Base-by-base conservation (phyloP, 192 early-diverging fungal species). In the Chytriomyces confervae region DNA sequence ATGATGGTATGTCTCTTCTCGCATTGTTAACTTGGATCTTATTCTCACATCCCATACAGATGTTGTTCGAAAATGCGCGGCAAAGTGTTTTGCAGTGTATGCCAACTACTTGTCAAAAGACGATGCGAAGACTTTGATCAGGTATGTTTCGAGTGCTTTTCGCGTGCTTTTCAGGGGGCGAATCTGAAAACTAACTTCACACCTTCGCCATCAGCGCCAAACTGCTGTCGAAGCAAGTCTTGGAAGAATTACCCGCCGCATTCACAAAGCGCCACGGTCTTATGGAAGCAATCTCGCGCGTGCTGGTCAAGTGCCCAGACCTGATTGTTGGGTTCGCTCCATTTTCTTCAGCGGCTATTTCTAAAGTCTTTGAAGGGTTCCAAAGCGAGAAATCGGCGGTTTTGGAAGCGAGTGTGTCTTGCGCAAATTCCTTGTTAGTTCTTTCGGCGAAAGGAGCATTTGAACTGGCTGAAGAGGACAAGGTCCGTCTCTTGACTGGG, bases 31-130 rank as follows among this genome's bases (percentile, higher is more conserved):
- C 24, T 50, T n/a, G 11, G 47, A 69, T 7, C 20, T 50, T 45
- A 45, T 6, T 4, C 61, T 77, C 23, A 65, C 1, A n/a, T 71
- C 50, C 20, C 62, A n/a, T 1, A 9, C 67, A 89, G 91, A 92
- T 73, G 85, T 78, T 0, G 77, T 86, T 65, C 79, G 91, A 68
- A 74, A 82, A 62, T 82, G 80, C 0, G 88, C 90, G 7, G 82
- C 92, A 20, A 91, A 90, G 76, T 82, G 90, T 72, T 86, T 92
- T 65, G 89, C 85, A 8, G 82, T 85, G 3, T 89, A 86, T 75
- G 85, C 88, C 77, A 86, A 83, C 51, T 87, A 91, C 64, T 71
- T 91, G 13, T 50, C 72, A 1, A 45, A 71, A 13, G 89, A 88
- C 24, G 88, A 91, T 13, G 77, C 86, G 3, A 81, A 81, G 29